These are phyloP conservation scores for Nemophila menziesii DNA, from an alignment of 257 asterid species.

Conservation along the genomic window DNA sequence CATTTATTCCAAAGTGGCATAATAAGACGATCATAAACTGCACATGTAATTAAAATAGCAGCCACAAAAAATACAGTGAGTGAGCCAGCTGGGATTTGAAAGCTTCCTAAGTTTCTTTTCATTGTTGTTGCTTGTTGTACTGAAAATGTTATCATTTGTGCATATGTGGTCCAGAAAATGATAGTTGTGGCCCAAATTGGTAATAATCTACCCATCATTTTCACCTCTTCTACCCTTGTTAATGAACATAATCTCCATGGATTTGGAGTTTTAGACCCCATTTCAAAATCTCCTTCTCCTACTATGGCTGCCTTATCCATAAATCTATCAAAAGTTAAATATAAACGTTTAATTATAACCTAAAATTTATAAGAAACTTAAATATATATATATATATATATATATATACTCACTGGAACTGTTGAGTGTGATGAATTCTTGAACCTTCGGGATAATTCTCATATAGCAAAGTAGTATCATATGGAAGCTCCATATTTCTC, in stretches of 20 bases:
- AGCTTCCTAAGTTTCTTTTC: slow-evolving; percentile 47
- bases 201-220: slow-evolving; percentile 65
- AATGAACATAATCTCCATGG: slow-evolving; percentile 86
- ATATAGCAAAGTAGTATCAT: slow-evolving; percentile 33
- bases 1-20: slow-evolving; percentile 77
- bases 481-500: slow-evolving; percentile 41
- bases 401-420: slow-evolving; percentile 32
- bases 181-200: slow-evolving; percentile 97
- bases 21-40: slow-evolving; percentile 55
- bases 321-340: slow-evolving; percentile 18
- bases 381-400: background rate
- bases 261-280: slow-evolving; percentile 29
- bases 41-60: slow-evolving; percentile 58
- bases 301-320: slow-evolving; percentile 85
- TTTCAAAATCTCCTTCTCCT: slow-evolving; percentile 43
- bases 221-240: slow-evolving; percentile 82
- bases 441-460: slow-evolving; percentile 47
- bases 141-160: slow-evolving; percentile 91
- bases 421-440: slow-evolving; percentile 59
- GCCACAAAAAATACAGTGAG: slow-evolving; percentile 82
- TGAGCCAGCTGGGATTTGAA: slow-evolving; percentile 83
- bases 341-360: too few species aligned
- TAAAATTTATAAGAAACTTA: background rate
- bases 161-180: slow-evolving; percentile 86
- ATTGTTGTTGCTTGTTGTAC: slow-evolving; percentile 88